Evolutionary conservation across 1,139 yeast genomes (phyloP).

Genomic region (Kodamaea anthophila): DNA sequence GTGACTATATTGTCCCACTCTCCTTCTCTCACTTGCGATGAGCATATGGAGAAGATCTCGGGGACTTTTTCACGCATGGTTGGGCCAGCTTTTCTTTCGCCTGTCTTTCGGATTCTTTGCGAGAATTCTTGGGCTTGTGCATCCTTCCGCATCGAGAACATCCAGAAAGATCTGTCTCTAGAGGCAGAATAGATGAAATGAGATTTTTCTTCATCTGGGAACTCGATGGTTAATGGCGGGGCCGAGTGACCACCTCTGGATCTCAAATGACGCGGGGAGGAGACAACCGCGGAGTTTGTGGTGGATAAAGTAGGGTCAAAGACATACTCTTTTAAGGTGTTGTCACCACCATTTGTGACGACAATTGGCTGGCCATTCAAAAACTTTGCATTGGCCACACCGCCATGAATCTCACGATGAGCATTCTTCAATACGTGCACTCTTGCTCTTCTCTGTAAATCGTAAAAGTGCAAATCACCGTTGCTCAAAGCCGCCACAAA

Average conservation of each 20-base stretch:
- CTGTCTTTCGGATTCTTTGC: conserved; percentile 56
- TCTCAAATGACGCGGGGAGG: conserved; percentile 89
- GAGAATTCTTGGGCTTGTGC: conserved; percentile 95
- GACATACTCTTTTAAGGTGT: conserved; percentile 80
- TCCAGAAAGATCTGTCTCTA: conserved; percentile 82
- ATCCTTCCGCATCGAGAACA: conserved; percentile 86
- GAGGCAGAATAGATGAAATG: conserved; percentile 88
- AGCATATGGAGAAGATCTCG: conserved; percentile 67
- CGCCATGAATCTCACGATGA: conserved; percentile 72
- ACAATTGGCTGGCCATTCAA: conserved; percentile 89
- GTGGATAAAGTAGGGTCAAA: conserved; percentile 85
- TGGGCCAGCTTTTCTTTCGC: conserved; percentile 54
- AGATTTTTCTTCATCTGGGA: conserved; percentile 72
- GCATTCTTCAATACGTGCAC: conserved; percentile 71
- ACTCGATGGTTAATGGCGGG: conserved; percentile 74
- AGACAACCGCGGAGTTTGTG: conserved; percentile 56
- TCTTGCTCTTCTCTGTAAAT: conserved; percentile 63
- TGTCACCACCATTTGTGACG: conserved; percentile 91
- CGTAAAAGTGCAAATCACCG: conserved; percentile 86
- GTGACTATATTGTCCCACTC: conserved; percentile 97
- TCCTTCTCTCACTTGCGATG: conserved; percentile 72
- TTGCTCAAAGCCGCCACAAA: conserved; percentile 70
- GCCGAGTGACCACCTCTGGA: conserved; percentile 96
- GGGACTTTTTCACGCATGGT: conserved; percentile 63
- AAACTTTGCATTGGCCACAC: conserved; percentile 71